Base-by-base conservation (phyloP, 768 basidiomycete species). In the Trametes gibbosa region DNA sequence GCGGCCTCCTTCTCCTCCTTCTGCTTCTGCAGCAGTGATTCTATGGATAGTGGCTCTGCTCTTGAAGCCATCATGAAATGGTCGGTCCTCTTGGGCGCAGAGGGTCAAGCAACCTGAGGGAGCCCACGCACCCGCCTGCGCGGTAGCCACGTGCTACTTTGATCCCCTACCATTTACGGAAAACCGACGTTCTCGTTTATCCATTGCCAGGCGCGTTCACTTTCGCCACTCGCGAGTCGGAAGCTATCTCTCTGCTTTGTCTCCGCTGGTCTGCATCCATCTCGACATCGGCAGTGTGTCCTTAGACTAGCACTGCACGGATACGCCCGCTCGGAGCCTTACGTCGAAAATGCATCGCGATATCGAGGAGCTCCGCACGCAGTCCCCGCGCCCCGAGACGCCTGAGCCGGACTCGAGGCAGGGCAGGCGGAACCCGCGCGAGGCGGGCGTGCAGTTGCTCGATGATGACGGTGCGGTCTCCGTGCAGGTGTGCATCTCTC, bases 1-100 rank as follows among this genome's bases (percentile, higher is more conserved):
- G 93, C 90, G 1, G 89, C 90, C 60, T 97, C 94, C 67, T 89
- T 93, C 70, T 96, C 95, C 37, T 79, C 84, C 65, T 84, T 87
- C 74, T 98, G 96, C 75, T 88, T 90, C 65, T 89, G 84, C 24
- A 98, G 78, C 59, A 98, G 75, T 37, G 83, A 79, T 69, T 97
- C 93, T 60, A 98, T 95, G 5, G 94, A 96, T 40, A 97, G 76
- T 0, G 95, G 95, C 69, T 88, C 84, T 45, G 81, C 63, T 62
- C 74, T 76, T 19, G 80, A 68, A 79, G 87, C 85, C 71, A 69
- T 67, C 10, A 5, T 10, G 29, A 32, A 50, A 61, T 50, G 17
- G 55, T 29, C 50, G 53, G 56, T 9, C 29, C 43, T n/a, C 46
- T 35, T 52, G 35, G 50, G n/a, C 47, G 37, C 25, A 48, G 29